Percentiles rank a stretch among this genome's conserved stretches.
phyloP scores from a whole-genome alignment of 2,329 filamentous ascomycete species.

The Paraconiothyrium brasiliense region DNA sequence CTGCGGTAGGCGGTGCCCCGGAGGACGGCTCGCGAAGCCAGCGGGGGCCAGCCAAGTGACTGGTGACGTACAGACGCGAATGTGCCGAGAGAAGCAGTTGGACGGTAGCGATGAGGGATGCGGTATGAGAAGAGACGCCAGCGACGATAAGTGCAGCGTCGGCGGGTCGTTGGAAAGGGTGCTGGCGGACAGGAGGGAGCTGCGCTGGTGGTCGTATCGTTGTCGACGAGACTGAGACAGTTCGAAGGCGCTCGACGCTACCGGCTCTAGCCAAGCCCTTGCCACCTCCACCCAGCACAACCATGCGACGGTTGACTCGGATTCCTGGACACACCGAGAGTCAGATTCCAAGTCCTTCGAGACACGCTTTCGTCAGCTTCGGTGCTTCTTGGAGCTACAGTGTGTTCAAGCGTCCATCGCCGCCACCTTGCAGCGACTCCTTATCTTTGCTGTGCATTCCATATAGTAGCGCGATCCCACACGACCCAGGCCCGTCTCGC shows the following conservation, averaged over 20 bases:
- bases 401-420: neutral
- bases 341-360: neutral
- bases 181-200: constrained; percentile 18
- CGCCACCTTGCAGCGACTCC: neutral
- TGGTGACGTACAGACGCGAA: constrained; percentile 26
- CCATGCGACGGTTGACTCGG: constrained; percentile 9
- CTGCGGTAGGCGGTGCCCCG: constrained; percentile 20
- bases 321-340: neutral
- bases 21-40: constrained; percentile 18
- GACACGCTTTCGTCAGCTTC: neutral
- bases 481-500: constrained; percentile 1
- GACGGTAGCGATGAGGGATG: constrained; percentile 18
- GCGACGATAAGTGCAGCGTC: constrained; percentile 10
- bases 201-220: constrained; percentile 9
- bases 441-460: neutral
- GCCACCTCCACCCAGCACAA: constrained; percentile 23
- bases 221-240: constrained; percentile 22
- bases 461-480: neutral
- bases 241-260: constrained; percentile 19
- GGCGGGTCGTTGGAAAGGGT: constrained; percentile 11
- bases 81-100: constrained; percentile 14
- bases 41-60: constrained; percentile 24
- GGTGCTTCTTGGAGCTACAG: neutral
- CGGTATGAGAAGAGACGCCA: constrained; percentile 14
- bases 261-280: constrained; percentile 19